Base-by-base conservation (phyloP, 768 basidiomycete genomes). In the Hygrophorus pudorinus region DNA sequence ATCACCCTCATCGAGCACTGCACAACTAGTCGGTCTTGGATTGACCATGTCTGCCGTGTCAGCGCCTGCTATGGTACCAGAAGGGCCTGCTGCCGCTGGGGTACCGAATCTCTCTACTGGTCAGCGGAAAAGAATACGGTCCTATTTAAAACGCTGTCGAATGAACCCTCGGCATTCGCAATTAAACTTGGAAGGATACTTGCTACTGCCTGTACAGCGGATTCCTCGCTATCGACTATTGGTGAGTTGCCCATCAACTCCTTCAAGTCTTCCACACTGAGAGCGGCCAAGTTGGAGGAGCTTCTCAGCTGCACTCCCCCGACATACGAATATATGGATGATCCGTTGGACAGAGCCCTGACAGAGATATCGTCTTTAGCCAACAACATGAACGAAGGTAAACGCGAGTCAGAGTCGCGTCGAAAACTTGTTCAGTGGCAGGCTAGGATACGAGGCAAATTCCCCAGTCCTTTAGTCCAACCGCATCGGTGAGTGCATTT, bases 321-420 rank as follows among this genome's bases (percentile, higher is more conserved):
- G 14, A 66, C 70, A 34, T 72, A 78, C 38, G 79, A 87, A 37
- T 81, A 77, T 50, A 67, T 78, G 59, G 85, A 85, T 50, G 88
- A 93, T 56, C 78, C 87, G 18, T 69, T 99, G 42, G 88, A 90
- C 51, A 79, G 77, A 45, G 93, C 93, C 5, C 63, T 96, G 35
- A 68, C 78, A 14, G 89, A 94, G 64, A 96, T 98, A 51, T 78
- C 91, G 1, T 77, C 78, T 10, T 65, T 98, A 40, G 92, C 96
- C 2, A 88, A 79, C 40, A 86, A 87, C 56, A 96, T 99, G 88
- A 99, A 99, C 61, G 96, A 99, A 65, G 90, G 91, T 50, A 98
- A 97, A 61, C 79, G 96, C 1, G 93, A 97, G 53, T 76, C 90
- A 2, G 96, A 99, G 64, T 92, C 88, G 1, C 74, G 96, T 16